A percentile compares a stretch with the other conserved stretches of the same genome.
Conservation (phyloP, 2,329 filamentous ascomycete species). For the Chrysosporium keratinophilum region DNA sequence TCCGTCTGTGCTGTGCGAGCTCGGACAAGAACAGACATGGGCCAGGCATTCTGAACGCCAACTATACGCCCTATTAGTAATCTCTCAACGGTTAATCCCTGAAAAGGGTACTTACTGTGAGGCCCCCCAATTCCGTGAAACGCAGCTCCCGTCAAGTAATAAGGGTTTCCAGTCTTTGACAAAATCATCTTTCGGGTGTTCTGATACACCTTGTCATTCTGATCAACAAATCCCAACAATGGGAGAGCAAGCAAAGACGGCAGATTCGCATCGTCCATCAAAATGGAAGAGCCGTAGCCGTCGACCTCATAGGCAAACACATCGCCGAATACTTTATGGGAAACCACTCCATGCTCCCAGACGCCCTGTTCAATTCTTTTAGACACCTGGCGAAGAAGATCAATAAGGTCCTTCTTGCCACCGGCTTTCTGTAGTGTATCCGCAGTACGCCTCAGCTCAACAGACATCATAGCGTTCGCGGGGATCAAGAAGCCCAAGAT, state of each 20-base stretch:
- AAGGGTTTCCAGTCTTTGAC: conserved; percentile 68
- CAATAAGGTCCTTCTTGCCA: conserved; percentile 44
- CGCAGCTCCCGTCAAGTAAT: conserved; percentile 64
- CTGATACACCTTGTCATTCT: conserved; percentile 60
- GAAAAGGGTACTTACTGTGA: conserved; percentile 48
- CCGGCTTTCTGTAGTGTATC: conserved; percentile 52
- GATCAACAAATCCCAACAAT: conserved; percentile 47
- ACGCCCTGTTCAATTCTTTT: conserved; percentile 63
- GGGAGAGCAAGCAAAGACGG: conserved; percentile 53
- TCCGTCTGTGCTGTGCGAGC: conserved; percentile 81
- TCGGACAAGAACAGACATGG: conserved; percentile 87
- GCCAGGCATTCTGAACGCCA: conserved; percentile 86
- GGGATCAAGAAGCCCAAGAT: conserved; percentile 93
- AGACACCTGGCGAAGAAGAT: conserved; percentile 46
- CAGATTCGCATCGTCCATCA: conserved; percentile 59
- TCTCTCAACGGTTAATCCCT: too few species aligned
- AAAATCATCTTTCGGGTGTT: conserved; percentile 82
- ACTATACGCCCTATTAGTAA: conserved; percentile 42
- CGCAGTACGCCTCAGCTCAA: conserved; percentile 68
- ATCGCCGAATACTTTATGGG: conserved; percentile 41
- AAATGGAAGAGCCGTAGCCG: conserved; percentile 50
- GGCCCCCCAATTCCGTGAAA: conserved; percentile 85
- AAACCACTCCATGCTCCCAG: conserved; percentile 67
- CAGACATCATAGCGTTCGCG: conserved; percentile 90
- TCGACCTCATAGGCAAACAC: conserved; percentile 58